Conservation (phyloP, 2,329 filamentous ascomycete species). For the Cladosporium sp. region DNA sequence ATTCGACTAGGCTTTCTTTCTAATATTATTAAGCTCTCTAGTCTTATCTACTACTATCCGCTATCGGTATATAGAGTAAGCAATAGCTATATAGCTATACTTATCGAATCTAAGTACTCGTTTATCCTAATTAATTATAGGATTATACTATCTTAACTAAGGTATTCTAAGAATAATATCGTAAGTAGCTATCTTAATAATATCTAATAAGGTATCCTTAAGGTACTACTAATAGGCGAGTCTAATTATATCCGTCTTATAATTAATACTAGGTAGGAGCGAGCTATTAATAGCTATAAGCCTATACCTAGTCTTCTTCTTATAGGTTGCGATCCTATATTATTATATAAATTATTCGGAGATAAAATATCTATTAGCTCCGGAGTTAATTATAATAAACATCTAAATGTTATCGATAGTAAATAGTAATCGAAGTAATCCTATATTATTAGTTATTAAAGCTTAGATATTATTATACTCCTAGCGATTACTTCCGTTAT, state of each 20-base stretch:
- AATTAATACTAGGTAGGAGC: slow-evolving; percentile 13
- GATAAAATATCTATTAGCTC: slow-evolving; percentile 16
- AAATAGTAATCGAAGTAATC: slow-evolving; percentile 10
- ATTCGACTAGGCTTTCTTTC: slow-evolving; percentile 1
- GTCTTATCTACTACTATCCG: slow-evolving; percentile 14
- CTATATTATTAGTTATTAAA: background rate
- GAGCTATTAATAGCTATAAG: slow-evolving; percentile 14
- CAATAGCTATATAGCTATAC: slow-evolving; percentile 12
- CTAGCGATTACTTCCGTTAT: slow-evolving; percentile 4
- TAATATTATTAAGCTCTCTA: slow-evolving; percentile 12
- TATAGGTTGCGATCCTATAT: slow-evolving; percentile 13
- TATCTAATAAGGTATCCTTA: slow-evolving; percentile 14
- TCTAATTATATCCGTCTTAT: slow-evolving; percentile 14
- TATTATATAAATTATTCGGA: slow-evolving; percentile 2
- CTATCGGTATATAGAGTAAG: slow-evolving; percentile 9
- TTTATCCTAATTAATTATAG: slow-evolving; percentile 13
- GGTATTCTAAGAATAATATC: slow-evolving; percentile 16
- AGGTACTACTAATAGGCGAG: slow-evolving; percentile 14
- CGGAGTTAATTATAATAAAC: slow-evolving; percentile 14
- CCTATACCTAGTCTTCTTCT: slow-evolving; percentile 15
- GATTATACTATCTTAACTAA: slow-evolving; percentile 17
- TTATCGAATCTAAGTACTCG: slow-evolving; percentile 16
- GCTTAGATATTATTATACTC: slow-evolving; percentile 8
- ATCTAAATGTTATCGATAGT: background rate
- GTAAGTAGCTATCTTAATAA: slow-evolving; percentile 16